A percentile compares a stretch with the other conserved stretches of the same genome.
These are phyloP conservation scores for Lasiosphaeria miniovina DNA, from an alignment of 495 filamentous ascomycete species.

Conservation along the genomic window DNA sequence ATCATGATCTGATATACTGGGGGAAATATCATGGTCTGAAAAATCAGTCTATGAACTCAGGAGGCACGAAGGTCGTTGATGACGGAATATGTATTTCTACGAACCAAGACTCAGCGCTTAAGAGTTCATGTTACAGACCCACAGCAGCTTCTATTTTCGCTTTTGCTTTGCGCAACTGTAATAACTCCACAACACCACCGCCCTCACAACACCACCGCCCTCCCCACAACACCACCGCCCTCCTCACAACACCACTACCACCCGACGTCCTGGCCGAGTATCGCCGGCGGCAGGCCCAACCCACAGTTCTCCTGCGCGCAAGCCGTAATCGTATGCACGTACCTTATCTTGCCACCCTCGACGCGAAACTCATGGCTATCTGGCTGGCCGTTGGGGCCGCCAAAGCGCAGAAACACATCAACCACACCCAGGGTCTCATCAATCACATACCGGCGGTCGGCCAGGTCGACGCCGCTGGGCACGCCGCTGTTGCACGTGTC, in stretches of 20 bases:
- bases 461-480: slow-evolving; percentile 35
- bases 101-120: too few relatives aligned
- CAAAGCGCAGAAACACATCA: slow-evolving; percentile 44
- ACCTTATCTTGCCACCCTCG: slow-evolving; percentile 45
- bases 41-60: too few relatives aligned
- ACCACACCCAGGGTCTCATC: slow-evolving; percentile 46
- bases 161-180: neutral
- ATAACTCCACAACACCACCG: neutral
- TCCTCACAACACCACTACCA: neutral
- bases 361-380: slow-evolving; percentile 50
- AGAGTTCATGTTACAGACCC: too few relatives aligned
- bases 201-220: too few relatives aligned
- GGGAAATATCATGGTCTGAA: neutral
- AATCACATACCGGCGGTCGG: slow-evolving; percentile 44
- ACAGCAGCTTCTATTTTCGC: too few relatives aligned
- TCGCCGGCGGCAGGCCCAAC: slow-evolving; percentile 14
- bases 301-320: slow-evolving; percentile 33
- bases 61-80: too few relatives aligned
- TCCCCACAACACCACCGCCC: neutral
- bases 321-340: slow-evolving; percentile 43
- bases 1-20: too few relatives aligned
- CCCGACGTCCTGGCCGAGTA: slow-evolving; percentile 5
- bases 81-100: too few relatives aligned
- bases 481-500: slow-evolving; percentile 37
- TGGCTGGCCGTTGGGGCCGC: slow-evolving; percentile 34